Evolutionary conservation across 352 stramenopile species (phyloP), one percentile per base, ranked within the genome.

Genomic region (Blastocystis sp.): DNA sequence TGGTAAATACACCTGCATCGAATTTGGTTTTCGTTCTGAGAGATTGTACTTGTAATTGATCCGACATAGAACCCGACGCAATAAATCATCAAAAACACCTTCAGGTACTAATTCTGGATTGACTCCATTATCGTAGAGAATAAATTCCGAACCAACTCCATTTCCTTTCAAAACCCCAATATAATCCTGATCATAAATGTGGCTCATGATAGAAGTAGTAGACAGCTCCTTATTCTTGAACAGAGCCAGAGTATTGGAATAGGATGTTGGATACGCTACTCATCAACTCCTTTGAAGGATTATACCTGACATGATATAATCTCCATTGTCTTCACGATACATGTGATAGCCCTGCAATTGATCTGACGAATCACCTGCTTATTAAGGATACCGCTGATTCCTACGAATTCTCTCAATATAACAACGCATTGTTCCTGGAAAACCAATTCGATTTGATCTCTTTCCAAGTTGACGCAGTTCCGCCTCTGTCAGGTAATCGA

Each of bases 91-190:
- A 51, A 89, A 89, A 19, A 64, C 59, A 4, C 40, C 37, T 1
- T 89, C 78, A 56, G 78, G 78, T 11, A 89, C 5, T 3, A 79
- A 24, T 0, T 37, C 66, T 1, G 60, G 60, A 27, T 89, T 89
- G 22, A 89, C 22, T 24, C 78, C 78, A 51, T 89, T 89, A 53
- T 89, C 78, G 56, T 78, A 89, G 13, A 78, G 11, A 40, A 79
- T 35, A 35, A 89, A 89, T 42, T 89, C 78, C 17, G 78, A 77
- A 15, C 78, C 78, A 33, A 79, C 33, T 1, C n/a, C n/a, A n/a
- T 89, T 78, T 0, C 60, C 66, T 27, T 89, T 89, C 78, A 89
- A 35, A 6, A 84, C 22, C 19, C 73, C 73, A 1, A 84, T 33
- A 44, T 84, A 84, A 57, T 84, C 48, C n/a, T 64, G 33, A 56